phyloP scores from a whole-genome alignment of 73 alveolate genomes.

The Symbiodinium pilosum region DNA sequence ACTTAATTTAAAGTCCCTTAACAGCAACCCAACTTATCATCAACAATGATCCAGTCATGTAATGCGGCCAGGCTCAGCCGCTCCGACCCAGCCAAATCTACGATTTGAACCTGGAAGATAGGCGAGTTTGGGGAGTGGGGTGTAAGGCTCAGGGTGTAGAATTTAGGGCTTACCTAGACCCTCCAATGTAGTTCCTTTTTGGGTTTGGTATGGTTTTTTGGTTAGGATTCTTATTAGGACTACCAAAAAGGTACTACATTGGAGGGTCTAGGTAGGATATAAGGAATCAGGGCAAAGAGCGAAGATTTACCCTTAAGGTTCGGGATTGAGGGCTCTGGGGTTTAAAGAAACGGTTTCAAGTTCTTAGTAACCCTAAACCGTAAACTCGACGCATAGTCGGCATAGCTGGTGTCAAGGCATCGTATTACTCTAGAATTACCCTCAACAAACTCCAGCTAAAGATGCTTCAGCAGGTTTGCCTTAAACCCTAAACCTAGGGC shows the following conservation, averaged over 20 bases:
- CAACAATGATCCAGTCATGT: neutral
- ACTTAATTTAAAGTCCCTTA: no score
- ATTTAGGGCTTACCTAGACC: no score
- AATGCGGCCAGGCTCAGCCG: conserved; percentile 1
- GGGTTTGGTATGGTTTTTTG: no score
- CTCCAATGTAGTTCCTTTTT: no score
- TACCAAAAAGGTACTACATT: no score
- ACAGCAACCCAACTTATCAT: no score
- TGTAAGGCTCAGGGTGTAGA: neutral
- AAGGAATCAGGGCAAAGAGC: neutral
- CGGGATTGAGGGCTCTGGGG: neutral
- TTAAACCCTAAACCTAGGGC: no score
- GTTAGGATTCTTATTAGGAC: no score
- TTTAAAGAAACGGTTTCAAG: neutral
- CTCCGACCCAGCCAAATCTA: conserved; percentile 96
- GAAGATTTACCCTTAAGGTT: neutral
- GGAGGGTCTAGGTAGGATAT: neutral
- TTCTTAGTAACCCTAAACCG: no score
- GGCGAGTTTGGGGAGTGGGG: conserved; percentile 26
- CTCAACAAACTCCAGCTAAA: neutral
- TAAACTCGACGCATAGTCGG: no score
- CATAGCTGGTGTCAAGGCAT: no score
- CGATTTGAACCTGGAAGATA: conserved; percentile 84
- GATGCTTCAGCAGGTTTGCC: neutral
- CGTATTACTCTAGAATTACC: no score